Base-by-base conservation (phyloP, 495 filamentous ascomycete species). In the Penicillium coffeae region DNA sequence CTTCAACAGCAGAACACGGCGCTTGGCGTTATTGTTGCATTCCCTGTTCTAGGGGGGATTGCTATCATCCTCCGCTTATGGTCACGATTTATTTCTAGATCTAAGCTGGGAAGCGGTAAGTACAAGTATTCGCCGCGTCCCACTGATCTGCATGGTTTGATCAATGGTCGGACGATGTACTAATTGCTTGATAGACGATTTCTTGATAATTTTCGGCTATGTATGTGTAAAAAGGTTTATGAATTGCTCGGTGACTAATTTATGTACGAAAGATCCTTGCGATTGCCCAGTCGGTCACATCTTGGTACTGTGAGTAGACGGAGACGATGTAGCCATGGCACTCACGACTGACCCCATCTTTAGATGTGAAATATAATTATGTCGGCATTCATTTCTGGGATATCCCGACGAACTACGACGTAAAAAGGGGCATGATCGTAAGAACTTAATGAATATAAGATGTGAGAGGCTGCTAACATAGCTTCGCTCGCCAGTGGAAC, bases 361-460 rank as follows among this genome's bases (percentile, higher is more conserved):
- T 37, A 81, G 75, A 72, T 33, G 78, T 78, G 60, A 77, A 77
- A 45, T 66, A 72, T 13, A 76, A 75, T 50, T 78, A 72, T 54
- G 55, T 77, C 39, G 78, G 78, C 25, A 71, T 78, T 27, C 73
- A 75, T 42, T 21, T 50, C 15, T 57, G 63, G 46, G 70, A 77
- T 44, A 61, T 80, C 3, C 77, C 76, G 3, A 36, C 43, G 35
- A 52, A 61, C 35, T 46, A 52, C 27, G 42, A 63, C 45, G 36
- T 38, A 3, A 55, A 56, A 46, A 12, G 22, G 14, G 59, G 51
- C 1, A 27, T 56, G 8, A 54, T 62, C 14, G 63, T 66, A 47
- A 42, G 63, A 39, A 21, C 18, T 10, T 33, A 20, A 4, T 5
- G 43, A 19, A 9, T n/a, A 35, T 7, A 15, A 34, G 12, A 37